These are phyloP conservation scores for Leccinum obscurum DNA, from an alignment of 768 basidiomycete species.

Conservation along the genomic window DNA sequence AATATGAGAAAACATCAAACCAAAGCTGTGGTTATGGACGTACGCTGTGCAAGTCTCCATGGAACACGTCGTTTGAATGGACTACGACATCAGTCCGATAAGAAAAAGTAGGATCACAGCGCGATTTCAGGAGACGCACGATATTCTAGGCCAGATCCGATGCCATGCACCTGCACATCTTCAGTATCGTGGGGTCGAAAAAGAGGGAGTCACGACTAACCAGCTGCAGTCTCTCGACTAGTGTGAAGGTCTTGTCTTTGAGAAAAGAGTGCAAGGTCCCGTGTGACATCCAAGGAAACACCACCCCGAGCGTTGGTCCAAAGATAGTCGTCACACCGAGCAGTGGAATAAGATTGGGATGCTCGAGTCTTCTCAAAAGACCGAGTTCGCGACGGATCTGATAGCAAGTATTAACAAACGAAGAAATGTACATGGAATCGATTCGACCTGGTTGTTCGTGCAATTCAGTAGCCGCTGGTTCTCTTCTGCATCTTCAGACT, in stretches of 20 bases:
- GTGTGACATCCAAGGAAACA: background rate
- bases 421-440: too few relatives aligned
- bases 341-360: background rate
- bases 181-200: background rate
- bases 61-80: background rate
- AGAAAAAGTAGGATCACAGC: too few relatives aligned
- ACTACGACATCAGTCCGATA: background rate
- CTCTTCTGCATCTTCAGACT: too few relatives aligned
- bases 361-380: conserved; percentile 6
- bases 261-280: conserved; percentile 5
- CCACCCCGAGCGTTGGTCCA: background rate
- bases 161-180: background rate
- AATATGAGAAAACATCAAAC: background rate
- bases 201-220: background rate
- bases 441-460: too few relatives aligned
- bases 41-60: background rate
- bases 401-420: background rate
- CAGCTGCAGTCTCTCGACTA: background rate
- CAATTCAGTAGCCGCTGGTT: too few relatives aligned
- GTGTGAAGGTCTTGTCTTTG: background rate
- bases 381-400: conserved; percentile 1
- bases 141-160: background rate
- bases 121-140: background rate
- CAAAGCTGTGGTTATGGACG: background rate
- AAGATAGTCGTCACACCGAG: background rate